A percentile compares a stretch with the other conserved stretches of the same genome.
Conservation (phyloP, 192 early-diverging fungal species). For the Kappamyces sp. region DNA sequence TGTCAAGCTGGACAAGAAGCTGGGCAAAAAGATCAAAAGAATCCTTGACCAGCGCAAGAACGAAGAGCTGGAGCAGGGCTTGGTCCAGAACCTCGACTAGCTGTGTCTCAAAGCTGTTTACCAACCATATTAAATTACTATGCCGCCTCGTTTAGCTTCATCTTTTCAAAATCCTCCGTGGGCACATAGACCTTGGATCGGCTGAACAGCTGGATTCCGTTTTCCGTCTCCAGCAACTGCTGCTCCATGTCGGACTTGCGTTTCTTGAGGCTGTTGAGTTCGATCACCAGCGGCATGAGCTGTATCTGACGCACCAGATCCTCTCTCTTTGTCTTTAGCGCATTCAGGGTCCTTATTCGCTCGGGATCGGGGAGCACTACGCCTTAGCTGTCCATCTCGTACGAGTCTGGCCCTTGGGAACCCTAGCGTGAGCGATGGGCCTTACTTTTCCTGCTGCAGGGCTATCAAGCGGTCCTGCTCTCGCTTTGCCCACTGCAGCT, state of each 20-base stretch:
- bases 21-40: slow-evolving; percentile 5
- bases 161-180: slow-evolving; percentile 18
- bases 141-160: background rate
- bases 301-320: slow-evolving; percentile 31
- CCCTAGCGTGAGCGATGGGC: background rate
- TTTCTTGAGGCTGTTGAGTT: slow-evolving; percentile 31
- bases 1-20: slow-evolving; percentile 20
- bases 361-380: slow-evolving; percentile 41
- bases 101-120: slow-evolving; percentile 11
- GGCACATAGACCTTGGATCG: slow-evolving; percentile 37
- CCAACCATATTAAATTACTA: slow-evolving; percentile 2
- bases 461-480: slow-evolving; percentile 37
- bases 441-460: slow-evolving; percentile 39
- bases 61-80: slow-evolving; percentile 19
- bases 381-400: too few species aligned
- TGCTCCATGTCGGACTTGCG: slow-evolving; percentile 35
- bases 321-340: slow-evolving; percentile 30
- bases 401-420: slow-evolving; percentile 6
- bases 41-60: slow-evolving; percentile 9
- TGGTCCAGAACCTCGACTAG: slow-evolving; percentile 15
- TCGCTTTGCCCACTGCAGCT: slow-evolving; percentile 47
- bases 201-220: slow-evolving; percentile 37
- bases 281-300: slow-evolving; percentile 41
- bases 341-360: slow-evolving; percentile 33
- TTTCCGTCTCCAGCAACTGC: slow-evolving; percentile 40